These are phyloP conservation scores for Leavenworthia alabamica DNA, from an alignment of 345 rosid genomes.

Conservation along the genomic window DNA sequence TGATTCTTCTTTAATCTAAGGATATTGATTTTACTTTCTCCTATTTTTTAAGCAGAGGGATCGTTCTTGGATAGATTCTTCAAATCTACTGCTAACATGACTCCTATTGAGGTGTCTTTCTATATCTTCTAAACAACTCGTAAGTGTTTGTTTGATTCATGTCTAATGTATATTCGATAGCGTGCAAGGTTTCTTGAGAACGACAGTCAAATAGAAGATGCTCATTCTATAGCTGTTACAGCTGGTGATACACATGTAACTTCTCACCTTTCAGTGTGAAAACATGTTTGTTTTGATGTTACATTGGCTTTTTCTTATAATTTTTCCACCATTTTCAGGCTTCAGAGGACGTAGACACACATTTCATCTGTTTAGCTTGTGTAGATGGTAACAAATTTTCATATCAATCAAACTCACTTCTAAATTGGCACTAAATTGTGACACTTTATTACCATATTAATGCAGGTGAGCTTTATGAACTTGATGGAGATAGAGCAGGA, in stretches of 20 bases:
- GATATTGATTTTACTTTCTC: neutral
- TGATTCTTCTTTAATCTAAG: neutral
- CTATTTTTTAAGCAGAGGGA: slow-evolving; percentile 50
- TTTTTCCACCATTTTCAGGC: slow-evolving; percentile 44
- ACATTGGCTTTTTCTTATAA: neutral
- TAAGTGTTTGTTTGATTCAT: slow-evolving; percentile 1
- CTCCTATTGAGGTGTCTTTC: slow-evolving; percentile 61
- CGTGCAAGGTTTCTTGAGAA: slow-evolving; percentile 75
- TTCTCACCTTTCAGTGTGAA: neutral
- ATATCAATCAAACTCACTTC: neutral
- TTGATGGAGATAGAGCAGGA: slow-evolving; percentile 74
- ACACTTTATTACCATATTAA: neutral
- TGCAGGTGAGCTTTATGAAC: slow-evolving; percentile 77
- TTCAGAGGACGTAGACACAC: slow-evolving; percentile 55
- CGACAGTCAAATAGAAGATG: slow-evolving; percentile 74
- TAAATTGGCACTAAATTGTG: neutral
- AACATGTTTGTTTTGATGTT: neutral
- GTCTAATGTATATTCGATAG: slow-evolving; percentile 29
- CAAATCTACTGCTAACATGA: slow-evolving; percentile 67
- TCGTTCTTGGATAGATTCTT: slow-evolving; percentile 76
- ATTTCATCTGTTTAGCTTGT: slow-evolving; percentile 77
- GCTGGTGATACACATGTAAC: slow-evolving; percentile 78
- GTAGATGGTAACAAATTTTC: slow-evolving; percentile 53
- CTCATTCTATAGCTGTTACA: slow-evolving; percentile 75
- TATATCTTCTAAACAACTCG: neutral